Evolutionary conservation across 2,329 filamentous ascomycete species (phyloP).

Genomic region (Monilinia laxa): DNA sequence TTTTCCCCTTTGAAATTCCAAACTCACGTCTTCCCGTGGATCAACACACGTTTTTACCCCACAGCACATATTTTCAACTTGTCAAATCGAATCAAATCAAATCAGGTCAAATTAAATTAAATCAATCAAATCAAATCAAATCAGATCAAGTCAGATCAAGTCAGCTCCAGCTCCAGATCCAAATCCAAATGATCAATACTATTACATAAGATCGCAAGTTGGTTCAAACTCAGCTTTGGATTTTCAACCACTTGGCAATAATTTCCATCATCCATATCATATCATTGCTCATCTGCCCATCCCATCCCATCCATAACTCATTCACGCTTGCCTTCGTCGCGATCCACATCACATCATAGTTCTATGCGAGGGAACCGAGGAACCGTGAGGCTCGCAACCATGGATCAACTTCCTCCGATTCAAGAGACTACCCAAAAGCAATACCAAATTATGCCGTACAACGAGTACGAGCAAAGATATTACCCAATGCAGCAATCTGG

Average conservation of each 20-base stretch:
- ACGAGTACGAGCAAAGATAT: slow-evolving; percentile 14
- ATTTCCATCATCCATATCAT: too few species aligned
- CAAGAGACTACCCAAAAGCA: slow-evolving; percentile 10
- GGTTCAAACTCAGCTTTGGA: not conserved
- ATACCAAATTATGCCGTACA: slow-evolving; percentile 2
- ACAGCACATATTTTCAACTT: not conserved
- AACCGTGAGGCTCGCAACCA: not conserved
- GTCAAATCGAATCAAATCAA: not conserved
- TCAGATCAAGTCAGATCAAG: too few species aligned
- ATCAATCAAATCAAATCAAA: too few species aligned
- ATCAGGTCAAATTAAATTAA: too few species aligned
- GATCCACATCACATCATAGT: not conserved
- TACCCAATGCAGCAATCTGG: slow-evolving; percentile 8
- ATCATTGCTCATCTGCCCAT: too few species aligned
- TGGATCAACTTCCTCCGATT: not conserved
- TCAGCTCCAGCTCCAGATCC: too few species aligned
- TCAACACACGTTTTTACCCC: not conserved
- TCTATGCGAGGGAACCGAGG: not conserved
- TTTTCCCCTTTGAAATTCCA: too few species aligned
- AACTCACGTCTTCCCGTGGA: too few species aligned
- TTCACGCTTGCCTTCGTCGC: not conserved
- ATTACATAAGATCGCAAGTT: slow-evolving; percentile 1
- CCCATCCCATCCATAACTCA: too few species aligned
- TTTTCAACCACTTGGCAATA: too few species aligned
- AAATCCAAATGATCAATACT: not conserved